Percentiles rank a stretch among this genome's conserved stretches.
Conservation (phyloP, 495 filamentous ascomycete species). For the Aspergillus saccharolyticus region DNA sequence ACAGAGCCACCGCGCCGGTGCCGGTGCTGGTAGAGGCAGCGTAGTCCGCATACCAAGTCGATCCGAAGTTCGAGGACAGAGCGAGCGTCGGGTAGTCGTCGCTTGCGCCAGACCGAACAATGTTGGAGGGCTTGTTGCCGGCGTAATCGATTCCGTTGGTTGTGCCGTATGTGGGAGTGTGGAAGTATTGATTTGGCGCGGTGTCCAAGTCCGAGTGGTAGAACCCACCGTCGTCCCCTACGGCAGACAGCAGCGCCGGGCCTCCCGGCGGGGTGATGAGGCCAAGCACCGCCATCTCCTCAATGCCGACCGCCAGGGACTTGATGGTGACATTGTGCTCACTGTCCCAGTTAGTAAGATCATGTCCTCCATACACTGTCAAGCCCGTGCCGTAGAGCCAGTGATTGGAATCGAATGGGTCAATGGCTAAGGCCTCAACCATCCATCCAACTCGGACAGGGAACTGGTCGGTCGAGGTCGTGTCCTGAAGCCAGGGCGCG, state of each 20-base stretch:
- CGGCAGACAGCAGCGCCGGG: conserved; percentile 11
- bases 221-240: conserved; percentile 13
- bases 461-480: conserved; percentile 7
- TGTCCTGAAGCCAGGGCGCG: conserved; percentile 13
- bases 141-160: conserved; percentile 16
- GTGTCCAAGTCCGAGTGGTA: conserved; percentile 10
- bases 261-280: conserved; percentile 12
- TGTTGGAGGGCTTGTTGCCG: conserved; percentile 12
- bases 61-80: conserved; percentile 11
- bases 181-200: conserved; percentile 6
- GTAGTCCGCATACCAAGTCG: conserved; percentile 14
- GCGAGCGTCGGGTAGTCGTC: conserved; percentile 10
- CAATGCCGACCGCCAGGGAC: conserved; percentile 11
- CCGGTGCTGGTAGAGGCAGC: conserved; percentile 8
- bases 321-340: conserved; percentile 6
- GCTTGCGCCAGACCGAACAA: conserved; percentile 12
- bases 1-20: conserved; percentile 9
- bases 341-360: conserved; percentile 9
- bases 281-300: conserved; percentile 14
- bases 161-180: conserved; percentile 10
- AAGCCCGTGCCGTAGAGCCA: conserved; percentile 16
- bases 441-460: conserved; percentile 14
- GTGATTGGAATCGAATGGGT: conserved; percentile 17
- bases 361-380: conserved; percentile 15
- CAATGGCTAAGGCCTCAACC: conserved; percentile 14